Conservation (phyloP, 257 asterid genomes). For the Hygrophila difformis region DNA sequence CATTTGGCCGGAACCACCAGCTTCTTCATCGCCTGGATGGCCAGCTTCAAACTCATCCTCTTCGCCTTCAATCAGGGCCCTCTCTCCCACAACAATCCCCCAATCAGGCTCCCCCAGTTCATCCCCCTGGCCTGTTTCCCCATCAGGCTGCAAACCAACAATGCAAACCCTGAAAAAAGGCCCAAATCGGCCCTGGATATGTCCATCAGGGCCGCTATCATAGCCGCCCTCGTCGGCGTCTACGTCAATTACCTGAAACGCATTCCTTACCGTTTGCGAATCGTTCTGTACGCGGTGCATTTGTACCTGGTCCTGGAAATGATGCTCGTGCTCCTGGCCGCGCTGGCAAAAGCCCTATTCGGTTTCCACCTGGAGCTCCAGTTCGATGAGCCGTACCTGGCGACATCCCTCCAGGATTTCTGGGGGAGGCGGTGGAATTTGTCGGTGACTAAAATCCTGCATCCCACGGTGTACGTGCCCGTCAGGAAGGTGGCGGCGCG, state of each 20-base stretch:
- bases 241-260: conserved; percentile 16
- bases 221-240: conserved; percentile 11
- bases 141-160: conserved; percentile 13
- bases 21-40: conserved; percentile 54
- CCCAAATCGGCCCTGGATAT: conserved; percentile 14
- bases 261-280: conserved; percentile 23
- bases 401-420: conserved; percentile 53
- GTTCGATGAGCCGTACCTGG: conserved; percentile 37
- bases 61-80: conserved; percentile 47
- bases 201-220: conserved; percentile 15
- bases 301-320: conserved; percentile 36
- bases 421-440: conserved; percentile 68
- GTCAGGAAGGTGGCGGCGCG: conserved; percentile 1
- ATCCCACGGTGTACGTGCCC: conserved; percentile 30
- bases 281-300: conserved; percentile 30
- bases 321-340: conserved; percentile 20
- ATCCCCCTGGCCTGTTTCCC: conserved; percentile 51
- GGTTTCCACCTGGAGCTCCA: conserved; percentile 37
- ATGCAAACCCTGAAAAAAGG: too few species aligned
- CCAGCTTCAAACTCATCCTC: conserved; percentile 39
- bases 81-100: conserved; percentile 20
- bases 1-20: conserved; percentile 36
- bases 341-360: conserved; percentile 5
- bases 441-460: conserved; percentile 35
- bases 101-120: conserved; percentile 28